These are phyloP conservation scores for Petunia axillaris DNA, from an alignment of 257 asterid species.

Conservation along the genomic window DNA sequence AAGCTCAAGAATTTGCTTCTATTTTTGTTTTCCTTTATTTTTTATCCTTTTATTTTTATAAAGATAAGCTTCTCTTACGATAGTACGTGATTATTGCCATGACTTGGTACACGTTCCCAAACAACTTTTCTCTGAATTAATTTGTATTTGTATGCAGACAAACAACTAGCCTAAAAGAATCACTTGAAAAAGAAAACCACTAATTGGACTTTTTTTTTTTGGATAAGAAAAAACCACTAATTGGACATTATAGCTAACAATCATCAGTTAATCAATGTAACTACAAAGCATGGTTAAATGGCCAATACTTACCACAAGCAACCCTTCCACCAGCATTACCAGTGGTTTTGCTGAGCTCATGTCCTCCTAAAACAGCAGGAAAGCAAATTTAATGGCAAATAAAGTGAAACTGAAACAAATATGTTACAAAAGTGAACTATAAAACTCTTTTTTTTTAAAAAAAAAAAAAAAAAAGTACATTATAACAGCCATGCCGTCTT, in stretches of 20 bases:
- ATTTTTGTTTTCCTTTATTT: background rate
- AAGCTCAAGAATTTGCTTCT: background rate
- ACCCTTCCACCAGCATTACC: conserved; percentile 99
- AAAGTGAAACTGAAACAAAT: background rate
- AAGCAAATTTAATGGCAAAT: background rate
- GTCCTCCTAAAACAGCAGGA: conserved; percentile 71
- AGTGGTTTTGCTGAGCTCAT: conserved; percentile 90
- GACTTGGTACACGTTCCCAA: too few species aligned
- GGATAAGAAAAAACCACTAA: background rate
- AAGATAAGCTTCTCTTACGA: background rate
- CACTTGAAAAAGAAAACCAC: background rate
- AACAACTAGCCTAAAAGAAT: background rate
- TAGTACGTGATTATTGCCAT: background rate
- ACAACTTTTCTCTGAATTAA: too few species aligned
- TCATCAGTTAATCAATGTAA: background rate
- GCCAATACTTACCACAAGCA: conserved; percentile 75
- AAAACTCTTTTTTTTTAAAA: too few species aligned
- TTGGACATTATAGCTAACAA: background rate
- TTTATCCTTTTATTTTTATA: too few species aligned
- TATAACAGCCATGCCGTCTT: background rate
- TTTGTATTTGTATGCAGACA: too few species aligned
- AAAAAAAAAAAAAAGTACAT: background rate
- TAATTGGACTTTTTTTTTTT: background rate
- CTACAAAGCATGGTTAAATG: background rate
- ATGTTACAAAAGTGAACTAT: background rate